Evolutionary conservation across 108 stramenopile genomes (phyloP), one percentile per base, ranked within the genome.

Genomic region (Fragilaria crotonensis): DNA sequence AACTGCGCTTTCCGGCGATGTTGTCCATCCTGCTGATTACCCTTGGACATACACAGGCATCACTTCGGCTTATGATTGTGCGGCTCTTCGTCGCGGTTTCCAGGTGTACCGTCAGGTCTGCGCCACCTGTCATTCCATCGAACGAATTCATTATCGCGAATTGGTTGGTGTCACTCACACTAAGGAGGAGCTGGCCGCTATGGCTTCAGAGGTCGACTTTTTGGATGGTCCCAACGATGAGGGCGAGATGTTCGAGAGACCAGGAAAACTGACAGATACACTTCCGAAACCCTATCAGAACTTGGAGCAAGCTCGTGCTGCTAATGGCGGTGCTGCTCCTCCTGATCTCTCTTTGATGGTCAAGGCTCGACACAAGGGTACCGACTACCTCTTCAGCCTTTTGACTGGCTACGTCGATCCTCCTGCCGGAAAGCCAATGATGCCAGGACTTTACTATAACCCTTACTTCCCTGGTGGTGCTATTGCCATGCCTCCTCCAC

Each of bases 31-130:
- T 49, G 71, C 78, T 26, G 62, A 72, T 54, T 83, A 71, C 64
- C 81, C 82, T 21, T 93, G 91, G 91, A 68, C 80, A 14, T 87
- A 89, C 75, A 56, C 66, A 31, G 91, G 91, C 50, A 76, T 84
- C 55, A 69, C 89, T 50, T 80, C 83, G 33, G 81, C 87, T 33
- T 95, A 79, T 66, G 93, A 96, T 61, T 79, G 76, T 69, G 83
- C 80, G 5, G 83, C 93, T 31, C 88, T 99, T 62, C 96, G 99
- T 53, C 95, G 99, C 33, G 99, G 99, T 32, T 96, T 95, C 83
- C 99, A 98, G 72, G 99, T 99, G 33, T 99, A 98, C 85, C 94
- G 90, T 60, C 84, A 99, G 72, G 96, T 99, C 28, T 99, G 98
- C 81, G 91, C 96, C 29, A 79, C 95, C 32, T 98, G 99, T 71